Percentiles rank a stretch among this genome's conserved stretches.
Conservation (phyloP, 768 basidiomycete genomes). For the Candolleomyces aberdarensis region DNA sequence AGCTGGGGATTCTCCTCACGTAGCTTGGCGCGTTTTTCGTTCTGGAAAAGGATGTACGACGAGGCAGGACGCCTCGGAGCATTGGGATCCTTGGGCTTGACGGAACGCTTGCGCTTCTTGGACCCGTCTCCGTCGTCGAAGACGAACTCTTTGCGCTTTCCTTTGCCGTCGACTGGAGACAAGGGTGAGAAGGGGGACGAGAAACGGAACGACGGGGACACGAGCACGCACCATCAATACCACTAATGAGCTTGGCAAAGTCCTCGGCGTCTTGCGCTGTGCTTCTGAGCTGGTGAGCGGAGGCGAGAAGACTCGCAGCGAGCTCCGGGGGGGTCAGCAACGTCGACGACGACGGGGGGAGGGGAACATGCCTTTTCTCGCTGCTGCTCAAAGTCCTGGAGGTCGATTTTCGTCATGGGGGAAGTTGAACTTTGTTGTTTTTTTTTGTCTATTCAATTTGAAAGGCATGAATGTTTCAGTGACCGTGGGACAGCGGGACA, state of each 20-base stretch:
- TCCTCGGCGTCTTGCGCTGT: slow-evolving; percentile 59
- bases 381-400: slow-evolving; percentile 27
- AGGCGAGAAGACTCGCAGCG: slow-evolving; percentile 46
- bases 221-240: slow-evolving; percentile 9
- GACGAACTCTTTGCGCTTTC: slow-evolving; percentile 54
- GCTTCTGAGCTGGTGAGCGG: slow-evolving; percentile 63
- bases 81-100: slow-evolving; percentile 84
- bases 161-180: slow-evolving; percentile 19
- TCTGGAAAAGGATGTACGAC: slow-evolving; percentile 94
- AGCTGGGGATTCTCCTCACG: slow-evolving; percentile 62
- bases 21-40: slow-evolving; percentile 75
- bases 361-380: slow-evolving; percentile 30
- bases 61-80: slow-evolving; percentile 93
- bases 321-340: slow-evolving; percentile 39
- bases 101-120: slow-evolving; percentile 56
- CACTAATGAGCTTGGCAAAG: slow-evolving; percentile 48
- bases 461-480: slow-evolving; percentile 27
- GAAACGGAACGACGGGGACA: neutral
- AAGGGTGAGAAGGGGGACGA: neutral
- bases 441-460: slow-evolving; percentile 19
- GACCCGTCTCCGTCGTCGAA: slow-evolving; percentile 37
- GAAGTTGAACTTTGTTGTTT: slow-evolving; percentile 14
- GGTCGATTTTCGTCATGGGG: slow-evolving; percentile 22
- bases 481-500: slow-evolving; percentile 36
- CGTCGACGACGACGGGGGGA: neutral